Evolutionary conservation across 1,139 yeast genomes (phyloP), one percentile per base, ranked within the genome.

Genomic region (Meyerozyma athensensis): DNA sequence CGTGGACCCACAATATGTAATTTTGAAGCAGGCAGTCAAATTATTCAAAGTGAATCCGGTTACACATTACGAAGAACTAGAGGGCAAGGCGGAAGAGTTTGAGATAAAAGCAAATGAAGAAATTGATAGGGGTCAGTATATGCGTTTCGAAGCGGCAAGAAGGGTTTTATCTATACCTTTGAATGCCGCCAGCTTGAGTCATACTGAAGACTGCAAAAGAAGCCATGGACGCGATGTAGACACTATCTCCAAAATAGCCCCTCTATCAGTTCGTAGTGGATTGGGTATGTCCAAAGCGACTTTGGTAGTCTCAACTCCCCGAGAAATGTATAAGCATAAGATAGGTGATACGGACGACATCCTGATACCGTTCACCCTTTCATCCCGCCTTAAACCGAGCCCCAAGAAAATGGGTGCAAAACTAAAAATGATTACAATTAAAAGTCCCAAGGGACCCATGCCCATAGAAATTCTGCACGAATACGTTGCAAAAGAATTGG

Each of bases 391-490:
- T 12, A 24, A 24, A 6, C 32, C 32, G 12, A 17, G 6, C 6
- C 5, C 18, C 14, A 28, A 28, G 13, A n/a, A 6, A 12, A 9
- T 28, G 4, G 21, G 8, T 4, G n/a, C 18, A 2, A 10, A 28
- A 12, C 19, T 28, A 4, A 20, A 28, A 18, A 18, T 18, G 5
- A 14, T 28, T 3, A 28, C 32, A 4, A 10, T 28, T 4, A 28
- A 16, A 7, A 17, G n/a, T 18, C 19, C 19, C 10, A 16, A 16
- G 4, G 10, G n/a, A 17, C 14, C 32, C 12, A 17, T 28, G 7
- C 32, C 32, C 13, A 16, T 28, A 4, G 32, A 28, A 13, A 6
- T 28, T 28, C 32, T 28, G 32, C 20, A 28, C 19, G 13, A 28
- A 17, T 24, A n/a, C 17, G 2, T 24, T 4, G 5, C 13, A n/a